phyloP scores from a whole-genome alignment of 306 rosid species.

The Erythrophleum fordii region DNA sequence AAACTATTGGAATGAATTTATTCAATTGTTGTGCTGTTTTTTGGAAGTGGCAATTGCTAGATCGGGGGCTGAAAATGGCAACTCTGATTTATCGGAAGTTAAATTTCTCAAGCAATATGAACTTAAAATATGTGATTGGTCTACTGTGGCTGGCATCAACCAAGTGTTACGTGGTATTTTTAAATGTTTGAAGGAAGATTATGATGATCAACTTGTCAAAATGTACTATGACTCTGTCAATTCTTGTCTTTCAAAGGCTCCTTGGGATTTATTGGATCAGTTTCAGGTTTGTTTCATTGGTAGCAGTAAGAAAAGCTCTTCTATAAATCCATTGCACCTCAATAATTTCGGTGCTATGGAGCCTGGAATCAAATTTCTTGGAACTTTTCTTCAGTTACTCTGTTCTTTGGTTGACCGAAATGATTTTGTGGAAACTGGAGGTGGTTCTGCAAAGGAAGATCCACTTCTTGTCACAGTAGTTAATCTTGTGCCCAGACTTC shows the following conservation, averaged over 20 bases:
- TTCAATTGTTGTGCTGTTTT: slow-evolving; percentile 54
- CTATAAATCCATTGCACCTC: slow-evolving; percentile 29
- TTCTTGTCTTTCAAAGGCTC: slow-evolving; percentile 60
- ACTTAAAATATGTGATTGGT: slow-evolving; percentile 62
- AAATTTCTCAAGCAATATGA: slow-evolving; percentile 41
- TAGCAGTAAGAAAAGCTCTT: slow-evolving; percentile 35
- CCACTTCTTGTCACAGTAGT: slow-evolving; percentile 47
- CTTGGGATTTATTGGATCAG: slow-evolving; percentile 61
- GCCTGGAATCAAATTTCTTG: slow-evolving; percentile 59
- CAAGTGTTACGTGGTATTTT: slow-evolving; percentile 58
- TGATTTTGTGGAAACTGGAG: slow-evolving; percentile 49
- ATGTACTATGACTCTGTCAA: slow-evolving; percentile 58
- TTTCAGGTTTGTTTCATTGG: slow-evolving; percentile 33
- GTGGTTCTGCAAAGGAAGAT: slow-evolving; percentile 47
- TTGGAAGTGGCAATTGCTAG: slow-evolving; percentile 53
- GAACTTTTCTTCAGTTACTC: slow-evolving; percentile 73
- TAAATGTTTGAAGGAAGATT: slow-evolving; percentile 62
- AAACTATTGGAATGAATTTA: slow-evolving; percentile 47
- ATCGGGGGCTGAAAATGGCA: slow-evolving; percentile 43
- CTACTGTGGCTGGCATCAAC: slow-evolving; percentile 58
- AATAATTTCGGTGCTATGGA: slow-evolving; percentile 35
- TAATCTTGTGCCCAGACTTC: slow-evolving; percentile 68
- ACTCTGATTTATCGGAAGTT: slow-evolving; percentile 40
- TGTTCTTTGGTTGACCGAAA: slow-evolving; percentile 76
- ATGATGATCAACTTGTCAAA: slow-evolving; percentile 50